Percentiles rank a stretch among this genome's conserved stretches.
phyloP scores from a whole-genome alignment of 768 basidiomycete species.

The Kwoniella heveanensis region DNA sequence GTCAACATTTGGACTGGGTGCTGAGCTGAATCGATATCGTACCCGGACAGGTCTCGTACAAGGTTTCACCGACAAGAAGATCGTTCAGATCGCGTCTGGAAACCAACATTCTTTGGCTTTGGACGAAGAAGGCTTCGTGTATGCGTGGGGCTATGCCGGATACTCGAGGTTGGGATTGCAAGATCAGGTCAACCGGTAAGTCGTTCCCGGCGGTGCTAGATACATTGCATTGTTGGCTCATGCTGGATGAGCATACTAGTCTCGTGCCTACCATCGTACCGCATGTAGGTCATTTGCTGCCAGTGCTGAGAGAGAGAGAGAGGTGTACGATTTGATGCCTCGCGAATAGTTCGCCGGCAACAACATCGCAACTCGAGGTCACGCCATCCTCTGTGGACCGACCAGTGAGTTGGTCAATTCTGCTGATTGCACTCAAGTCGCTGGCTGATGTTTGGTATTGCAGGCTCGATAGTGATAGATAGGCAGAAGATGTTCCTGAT shows the following conservation, averaged over 20 bases:
- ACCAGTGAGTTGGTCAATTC: slow-evolving; percentile 59
- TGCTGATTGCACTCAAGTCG: neutral
- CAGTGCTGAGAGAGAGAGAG: too few species aligned
- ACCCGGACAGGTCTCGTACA: slow-evolving; percentile 66
- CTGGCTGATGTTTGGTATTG: too few species aligned
- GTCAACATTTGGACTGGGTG: too few species aligned
- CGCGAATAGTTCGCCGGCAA: slow-evolving; percentile 72
- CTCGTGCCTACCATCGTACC: slow-evolving; percentile 80
- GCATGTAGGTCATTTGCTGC: too few species aligned
- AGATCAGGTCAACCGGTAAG: slow-evolving; percentile 62
- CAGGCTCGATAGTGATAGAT: slow-evolving; percentile 66
- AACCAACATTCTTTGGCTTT: slow-evolving; percentile 84
- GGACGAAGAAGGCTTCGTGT: slow-evolving; percentile 62
- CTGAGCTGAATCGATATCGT: too few species aligned
- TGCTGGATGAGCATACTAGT: slow-evolving; percentile 12
- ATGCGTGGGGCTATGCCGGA: slow-evolving; percentile 52
- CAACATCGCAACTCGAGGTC: slow-evolving; percentile 66
- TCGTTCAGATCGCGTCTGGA: slow-evolving; percentile 79
- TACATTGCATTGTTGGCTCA: neutral
- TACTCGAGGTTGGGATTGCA: slow-evolving; percentile 86
- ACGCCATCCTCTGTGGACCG: slow-evolving; percentile 73
- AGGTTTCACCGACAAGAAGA: slow-evolving; percentile 70
- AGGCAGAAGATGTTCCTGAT: slow-evolving; percentile 65
- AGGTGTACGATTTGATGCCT: neutral
- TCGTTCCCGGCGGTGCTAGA: too few species aligned